Base-by-base conservation (phyloP, 192 early-diverging fungal genomes). In the Obelidium mucronatum region DNA sequence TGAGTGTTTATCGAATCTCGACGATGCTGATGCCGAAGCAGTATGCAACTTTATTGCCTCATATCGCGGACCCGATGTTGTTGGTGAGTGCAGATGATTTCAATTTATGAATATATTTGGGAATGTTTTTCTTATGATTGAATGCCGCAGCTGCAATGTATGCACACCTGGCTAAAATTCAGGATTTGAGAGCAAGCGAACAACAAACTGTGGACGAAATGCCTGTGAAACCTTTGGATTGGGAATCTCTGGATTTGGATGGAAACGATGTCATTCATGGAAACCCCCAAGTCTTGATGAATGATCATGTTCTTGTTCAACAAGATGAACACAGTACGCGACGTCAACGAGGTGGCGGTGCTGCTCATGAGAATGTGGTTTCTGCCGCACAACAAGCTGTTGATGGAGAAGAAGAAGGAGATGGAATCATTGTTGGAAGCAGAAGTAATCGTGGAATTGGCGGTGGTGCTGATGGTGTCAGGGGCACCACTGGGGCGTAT, bases 41-140 rank as follows among this genome's bases (percentile, higher is more conserved):
- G 39, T 71, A 8, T 58, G 54, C 33, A 71, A 71, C 54, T 71
- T 71, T 40, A 40, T 71, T 71, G 55, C 69, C 30, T 71, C 69
- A 1, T 71, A 71, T 28, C 69, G 54, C 30, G 69, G 69, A 1
- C 52, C 52, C 35, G 69, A 71, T 58, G 69, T 71, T 58, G 36
- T 71, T 28, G 11, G 69, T 71, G 35, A 36, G 69, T 71, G 51
- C 22, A 11, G 1, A 40, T 8, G 40, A n/a, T n/a, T n/a, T n/a
- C n/a, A n/a, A n/a, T n/a, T n/a, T n/a, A n/a, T n/a, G n/a, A n/a
- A n/a, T n/a, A n/a, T n/a, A n/a, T n/a, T n/a, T n/a, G n/a, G n/a
- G n/a, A n/a, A n/a, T n/a, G n/a, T n/a, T n/a, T n/a, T 22, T 51
- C 22, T 51, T 51, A 22, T 52, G 17, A 19, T 51, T 11, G 8